Conservation (phyloP, 441 rosid species). For the Croton setiger region DNA sequence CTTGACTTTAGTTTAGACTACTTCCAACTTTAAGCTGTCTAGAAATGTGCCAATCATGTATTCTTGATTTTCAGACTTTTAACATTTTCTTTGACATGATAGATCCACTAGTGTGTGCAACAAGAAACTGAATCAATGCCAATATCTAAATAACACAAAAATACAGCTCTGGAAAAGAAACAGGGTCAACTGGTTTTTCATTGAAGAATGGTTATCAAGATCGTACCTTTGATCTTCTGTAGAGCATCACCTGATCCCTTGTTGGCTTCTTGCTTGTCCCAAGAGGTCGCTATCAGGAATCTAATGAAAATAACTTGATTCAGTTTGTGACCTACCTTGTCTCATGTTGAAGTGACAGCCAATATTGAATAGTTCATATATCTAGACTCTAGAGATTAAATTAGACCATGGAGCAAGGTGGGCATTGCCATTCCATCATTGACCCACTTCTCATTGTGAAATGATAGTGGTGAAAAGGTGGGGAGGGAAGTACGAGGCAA, state of each 20-base stretch:
- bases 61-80: not conserved
- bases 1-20: not conserved
- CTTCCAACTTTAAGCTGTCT: not conserved
- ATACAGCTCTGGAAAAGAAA: not conserved
- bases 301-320: not conserved
- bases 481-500: not conserved
- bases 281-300: not conserved
- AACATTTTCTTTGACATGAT: not conserved
- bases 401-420: not conserved
- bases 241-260: not conserved
- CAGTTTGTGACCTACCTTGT: not conserved
- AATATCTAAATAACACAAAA: not conserved
- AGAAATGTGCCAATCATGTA: not conserved
- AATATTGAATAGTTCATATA: not conserved
- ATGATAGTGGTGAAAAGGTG: not conserved
- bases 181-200: not conserved
- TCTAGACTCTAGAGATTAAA: not conserved
- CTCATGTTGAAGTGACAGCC: not conserved
- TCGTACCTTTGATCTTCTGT: not conserved
- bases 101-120: not conserved
- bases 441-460: not conserved
- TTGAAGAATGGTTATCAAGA: not conserved
- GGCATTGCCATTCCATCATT: not conserved
- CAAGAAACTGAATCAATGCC: not conserved
- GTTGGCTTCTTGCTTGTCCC: slow-evolving; percentile 7